Base-by-base conservation (phyloP, 2,329 filamentous ascomycete genomes). In the Karstenula rhodostoma region DNA sequence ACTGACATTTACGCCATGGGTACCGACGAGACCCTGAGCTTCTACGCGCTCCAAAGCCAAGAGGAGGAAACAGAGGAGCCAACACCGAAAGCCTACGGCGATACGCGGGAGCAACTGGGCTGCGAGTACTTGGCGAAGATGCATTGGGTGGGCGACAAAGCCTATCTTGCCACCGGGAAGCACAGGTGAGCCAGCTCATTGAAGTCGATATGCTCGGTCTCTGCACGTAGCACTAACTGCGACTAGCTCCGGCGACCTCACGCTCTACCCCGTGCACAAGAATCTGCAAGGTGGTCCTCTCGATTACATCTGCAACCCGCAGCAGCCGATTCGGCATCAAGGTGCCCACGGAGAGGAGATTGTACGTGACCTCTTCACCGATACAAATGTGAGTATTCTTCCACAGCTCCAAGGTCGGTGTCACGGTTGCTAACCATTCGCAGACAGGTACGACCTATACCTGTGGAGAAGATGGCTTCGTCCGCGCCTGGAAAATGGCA, bases 91-190 rank as follows among this genome's bases (percentile, higher is more conserved):
- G 60, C 63, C 1, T 89, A 92, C 71, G 91, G 91, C 2, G 91
- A 95, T 71, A 81, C 93, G 72, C 83, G 92, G 32, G 79, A 83
- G 61, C 78, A 79, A n/a, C 75, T 94, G 6, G 84, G 81, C 3
- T 92, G 90, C 65, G 90, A 91, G 80, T 95, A 95, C 74, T 84
- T 93, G 1, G 87, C 90, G 19, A 87, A 90, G 69, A 82, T 94
- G 42, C 77, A 86, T 47, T 83, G 90, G 78, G 74, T 84, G 25
- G 86, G 87, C 42, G 85, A 84, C 3, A 86, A 87, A 0, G 86
- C 86, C 5, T 84, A 89, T 15, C 78, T 92, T 42, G 90, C 87
- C 2, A 85, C 84, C 1, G 90, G 90, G n/a, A 82, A 84, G 40
- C 89, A 90, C 68, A 89, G 89, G 88, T 89, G 80, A 75, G 84